Conservation (phyloP, 345 rosid species). For the Populus simonii region DNA sequence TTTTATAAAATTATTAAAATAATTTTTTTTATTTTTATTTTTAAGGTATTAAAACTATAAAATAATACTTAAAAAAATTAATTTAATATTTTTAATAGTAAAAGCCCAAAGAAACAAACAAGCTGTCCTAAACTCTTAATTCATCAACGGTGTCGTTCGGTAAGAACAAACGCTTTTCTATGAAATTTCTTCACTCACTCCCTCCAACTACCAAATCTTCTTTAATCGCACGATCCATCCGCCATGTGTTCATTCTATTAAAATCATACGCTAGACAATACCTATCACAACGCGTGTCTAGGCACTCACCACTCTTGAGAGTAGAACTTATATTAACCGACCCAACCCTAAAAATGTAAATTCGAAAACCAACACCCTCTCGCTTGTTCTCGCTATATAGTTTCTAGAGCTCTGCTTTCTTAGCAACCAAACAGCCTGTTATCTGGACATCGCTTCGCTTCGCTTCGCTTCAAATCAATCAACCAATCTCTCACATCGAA, state of each 20-base stretch:
- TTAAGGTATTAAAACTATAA: no score
- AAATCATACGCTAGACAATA: neutral
- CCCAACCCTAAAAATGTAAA: neutral
- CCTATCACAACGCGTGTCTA: neutral
- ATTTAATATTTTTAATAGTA: neutral
- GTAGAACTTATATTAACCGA: neutral
- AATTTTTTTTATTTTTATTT: no score
- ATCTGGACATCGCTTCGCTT: conserved; percentile 22
- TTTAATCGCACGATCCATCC: neutral
- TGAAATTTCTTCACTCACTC: neutral
- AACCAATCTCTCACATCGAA: neutral
- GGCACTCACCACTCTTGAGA: neutral
- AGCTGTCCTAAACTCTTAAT: no score
- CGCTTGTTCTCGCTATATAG: neutral
- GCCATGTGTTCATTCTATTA: neutral
- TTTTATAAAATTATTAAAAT: no score
- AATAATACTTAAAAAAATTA: no score
- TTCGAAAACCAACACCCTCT: neutral
- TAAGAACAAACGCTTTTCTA: neutral
- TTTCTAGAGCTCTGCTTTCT: neutral
- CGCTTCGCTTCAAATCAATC: conserved; percentile 6
- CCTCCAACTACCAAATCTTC: neutral
- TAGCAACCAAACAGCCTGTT: neutral
- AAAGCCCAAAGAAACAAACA: no score
- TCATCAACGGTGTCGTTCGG: no score